Evolutionary conservation across 768 basidiomycete species (phyloP), one percentile per base, ranked within the genome.

Genomic region (Auricularia heimuer): DNA sequence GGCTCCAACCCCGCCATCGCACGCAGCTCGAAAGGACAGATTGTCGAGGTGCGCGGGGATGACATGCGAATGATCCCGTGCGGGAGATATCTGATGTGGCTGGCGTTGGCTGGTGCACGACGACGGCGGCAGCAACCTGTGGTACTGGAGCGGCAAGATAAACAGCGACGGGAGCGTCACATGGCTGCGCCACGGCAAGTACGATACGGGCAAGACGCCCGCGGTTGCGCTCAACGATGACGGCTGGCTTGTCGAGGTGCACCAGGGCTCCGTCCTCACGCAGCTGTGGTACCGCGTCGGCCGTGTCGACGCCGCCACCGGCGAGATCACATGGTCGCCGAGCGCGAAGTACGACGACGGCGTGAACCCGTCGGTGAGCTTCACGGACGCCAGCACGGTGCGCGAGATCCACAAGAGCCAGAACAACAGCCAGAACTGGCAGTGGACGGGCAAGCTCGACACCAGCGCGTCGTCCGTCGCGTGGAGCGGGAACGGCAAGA

Each of bases 81-180:
- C 44, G 18, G 11, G 44, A 18, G 44, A 45, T 18, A 10, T 45
- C 18, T 51, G 47, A 21, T 16, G 18, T 51, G 16, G 21, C 47
- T 6, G 11, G 44, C 44, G 11, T 45, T 45, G 11, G 11, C 16
- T 1, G 47, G 29, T 60, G 56, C 56, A 60, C 24, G 56, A 60
- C 56, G 56, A 60, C 56, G 56, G 33, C 56, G 56, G 56, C 8
- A 60, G 24, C 56, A 60, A 60, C 29, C 56, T 60, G 24, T 60
- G 56, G 56, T 60, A 60, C 56, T 60, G 56, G 56, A 60, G 56
- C 56, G 56, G 56, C 56, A 60, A 60, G 56, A 35, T 60, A 10
- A 10, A 6, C 8, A 33, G 29, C 34, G 29, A 60, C 56, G 56
- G 56, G 2, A 14, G 24, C 29, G 56, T 60, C 24, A 60, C 24